Conservation (phyloP, 2,329 filamentous ascomycete genomes). For the Sclerotiophoma versabilis region DNA sequence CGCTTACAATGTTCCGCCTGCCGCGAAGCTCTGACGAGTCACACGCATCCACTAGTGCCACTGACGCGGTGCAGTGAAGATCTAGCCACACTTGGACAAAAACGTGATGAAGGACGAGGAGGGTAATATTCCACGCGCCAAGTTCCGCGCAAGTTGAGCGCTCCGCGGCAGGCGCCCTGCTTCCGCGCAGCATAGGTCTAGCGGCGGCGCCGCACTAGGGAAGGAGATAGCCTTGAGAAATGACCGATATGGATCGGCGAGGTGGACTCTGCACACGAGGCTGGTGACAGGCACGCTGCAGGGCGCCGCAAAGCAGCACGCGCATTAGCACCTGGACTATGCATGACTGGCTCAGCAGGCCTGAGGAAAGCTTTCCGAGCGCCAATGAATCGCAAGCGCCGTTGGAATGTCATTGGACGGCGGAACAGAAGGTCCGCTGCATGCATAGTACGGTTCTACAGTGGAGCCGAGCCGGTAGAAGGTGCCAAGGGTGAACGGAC, state of each 20-base stretch:
- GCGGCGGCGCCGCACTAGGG: too few relatives aligned
- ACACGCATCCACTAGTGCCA: too few relatives aligned
- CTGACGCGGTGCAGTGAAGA: too few relatives aligned
- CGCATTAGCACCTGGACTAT: background rate
- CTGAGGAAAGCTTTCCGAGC: conserved; percentile 10
- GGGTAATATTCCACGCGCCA: background rate
- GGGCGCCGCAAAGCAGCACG: background rate
- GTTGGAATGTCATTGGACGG: background rate
- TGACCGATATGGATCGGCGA: background rate
- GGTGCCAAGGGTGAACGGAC: background rate
- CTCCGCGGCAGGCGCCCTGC: background rate
- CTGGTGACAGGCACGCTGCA: background rate
- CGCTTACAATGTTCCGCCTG: too few relatives aligned
- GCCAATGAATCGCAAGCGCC: conserved; percentile 1
- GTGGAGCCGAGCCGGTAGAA: background rate
- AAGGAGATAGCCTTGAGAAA: too few relatives aligned
- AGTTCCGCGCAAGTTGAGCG: background rate
- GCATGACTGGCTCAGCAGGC: background rate
- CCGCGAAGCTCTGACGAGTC: background rate
- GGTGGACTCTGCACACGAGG: too few relatives aligned
- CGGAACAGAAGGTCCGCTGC: conserved; percentile 5
- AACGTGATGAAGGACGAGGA: background rate
- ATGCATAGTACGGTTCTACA: background rate
- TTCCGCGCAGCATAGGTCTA: background rate
- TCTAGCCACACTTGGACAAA: background rate